phyloP scores from a whole-genome alignment of 2,329 filamentous ascomycete species.

The Cordyceps cateniannulata region DNA sequence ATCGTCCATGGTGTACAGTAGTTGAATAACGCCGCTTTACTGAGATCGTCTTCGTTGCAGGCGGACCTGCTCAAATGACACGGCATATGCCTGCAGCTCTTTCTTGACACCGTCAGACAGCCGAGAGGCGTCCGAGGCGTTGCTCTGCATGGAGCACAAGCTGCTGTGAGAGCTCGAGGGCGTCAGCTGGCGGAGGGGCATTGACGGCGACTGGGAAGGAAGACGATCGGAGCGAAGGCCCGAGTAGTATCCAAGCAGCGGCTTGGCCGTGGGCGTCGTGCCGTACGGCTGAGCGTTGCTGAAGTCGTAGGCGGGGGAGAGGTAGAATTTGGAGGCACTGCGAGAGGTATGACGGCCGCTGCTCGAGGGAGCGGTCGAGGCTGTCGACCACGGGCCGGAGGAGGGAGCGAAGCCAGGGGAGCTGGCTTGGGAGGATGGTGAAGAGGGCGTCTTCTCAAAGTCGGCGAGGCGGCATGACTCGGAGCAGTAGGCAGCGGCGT shows the following conservation, averaged over 20 bases:
- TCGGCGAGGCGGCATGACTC: slow-evolving; percentile 86
- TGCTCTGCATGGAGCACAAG: slow-evolving; percentile 70
- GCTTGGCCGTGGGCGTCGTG: slow-evolving; percentile 38
- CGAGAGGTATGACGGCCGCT: slow-evolving; percentile 5
- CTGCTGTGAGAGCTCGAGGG: slow-evolving; percentile 80
- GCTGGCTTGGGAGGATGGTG: slow-evolving; percentile 50
- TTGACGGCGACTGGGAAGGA: slow-evolving; percentile 4
- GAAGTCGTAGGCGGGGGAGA: slow-evolving; percentile 73
- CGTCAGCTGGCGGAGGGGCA: slow-evolving; percentile 41
- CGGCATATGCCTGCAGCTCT: slow-evolving; percentile 80
- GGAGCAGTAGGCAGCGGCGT: slow-evolving; percentile 80
- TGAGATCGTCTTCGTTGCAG: slow-evolving; percentile 51
- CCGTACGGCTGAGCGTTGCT: slow-evolving; percentile 53
- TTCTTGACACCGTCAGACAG: slow-evolving; percentile 71
- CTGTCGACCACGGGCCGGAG: slow-evolving; percentile 44
- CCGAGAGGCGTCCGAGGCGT: slow-evolving; percentile 42
- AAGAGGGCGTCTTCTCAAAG: slow-evolving; percentile 61
- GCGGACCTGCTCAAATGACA: slow-evolving; percentile 79
- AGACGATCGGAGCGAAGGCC: slow-evolving; percentile 21
- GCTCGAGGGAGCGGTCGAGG: slow-evolving; percentile 17
- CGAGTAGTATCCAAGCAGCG: slow-evolving; percentile 21
- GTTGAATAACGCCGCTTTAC: slow-evolving; percentile 26
- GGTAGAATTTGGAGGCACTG: slow-evolving; percentile 49
- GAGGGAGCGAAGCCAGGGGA: slow-evolving; percentile 47
- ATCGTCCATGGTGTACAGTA: slow-evolving; percentile 1